Evolutionary conservation across 768 basidiomycete genomes (phyloP).

Genomic region (Rhodotorula sphaerocarpa): DNA sequence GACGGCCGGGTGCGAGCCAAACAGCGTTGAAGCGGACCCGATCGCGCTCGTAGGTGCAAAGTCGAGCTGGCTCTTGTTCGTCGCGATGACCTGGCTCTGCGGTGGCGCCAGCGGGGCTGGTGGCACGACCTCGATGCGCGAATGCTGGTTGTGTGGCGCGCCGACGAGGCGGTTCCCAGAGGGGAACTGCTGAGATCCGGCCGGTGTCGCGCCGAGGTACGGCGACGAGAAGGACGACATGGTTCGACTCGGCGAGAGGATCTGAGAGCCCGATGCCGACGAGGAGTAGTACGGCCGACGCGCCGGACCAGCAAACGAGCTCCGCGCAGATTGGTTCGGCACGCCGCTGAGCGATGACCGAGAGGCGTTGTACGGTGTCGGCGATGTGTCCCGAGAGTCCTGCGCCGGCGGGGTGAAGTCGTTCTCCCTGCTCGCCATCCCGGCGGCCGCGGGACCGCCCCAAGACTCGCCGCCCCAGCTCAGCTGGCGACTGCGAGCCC

Average conservation of each 20-base stretch:
- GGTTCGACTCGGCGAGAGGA: constrained; percentile 8
- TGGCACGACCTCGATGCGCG: constrained; percentile 59
- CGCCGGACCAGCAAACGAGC: constrained; percentile 2
- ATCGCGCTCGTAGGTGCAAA: constrained; percentile 32
- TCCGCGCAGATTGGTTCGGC: not conserved
- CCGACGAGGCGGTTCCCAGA: constrained; percentile 48
- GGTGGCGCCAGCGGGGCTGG: constrained; percentile 57
- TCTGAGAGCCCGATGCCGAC: constrained; percentile 5
- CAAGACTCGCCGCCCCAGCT: constrained; percentile 31
- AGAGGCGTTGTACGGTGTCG: constrained; percentile 2
- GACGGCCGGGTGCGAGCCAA: too few relatives aligned
- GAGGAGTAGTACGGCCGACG: constrained; percentile 20
- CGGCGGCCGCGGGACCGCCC: not conserved
- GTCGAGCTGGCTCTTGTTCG: constrained; percentile 32
- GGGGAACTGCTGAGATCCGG: constrained; percentile 5
- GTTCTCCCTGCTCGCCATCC: constrained; percentile 15
- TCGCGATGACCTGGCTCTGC: constrained; percentile 37
- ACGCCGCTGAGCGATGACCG: constrained; percentile 13
- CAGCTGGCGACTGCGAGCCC: constrained; percentile 11
- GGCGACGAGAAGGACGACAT: not conserved
- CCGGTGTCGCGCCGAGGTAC: not conserved
- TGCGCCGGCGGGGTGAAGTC: constrained; percentile 13
- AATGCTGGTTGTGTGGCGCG: constrained; percentile 57
- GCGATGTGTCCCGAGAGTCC: constrained; percentile 4
- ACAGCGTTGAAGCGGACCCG: not conserved